These are phyloP conservation scores for Hypsizygus ulmarius DNA, from an alignment of 1,284 basidiomycete genomes.

Conservation along the genomic window DNA sequence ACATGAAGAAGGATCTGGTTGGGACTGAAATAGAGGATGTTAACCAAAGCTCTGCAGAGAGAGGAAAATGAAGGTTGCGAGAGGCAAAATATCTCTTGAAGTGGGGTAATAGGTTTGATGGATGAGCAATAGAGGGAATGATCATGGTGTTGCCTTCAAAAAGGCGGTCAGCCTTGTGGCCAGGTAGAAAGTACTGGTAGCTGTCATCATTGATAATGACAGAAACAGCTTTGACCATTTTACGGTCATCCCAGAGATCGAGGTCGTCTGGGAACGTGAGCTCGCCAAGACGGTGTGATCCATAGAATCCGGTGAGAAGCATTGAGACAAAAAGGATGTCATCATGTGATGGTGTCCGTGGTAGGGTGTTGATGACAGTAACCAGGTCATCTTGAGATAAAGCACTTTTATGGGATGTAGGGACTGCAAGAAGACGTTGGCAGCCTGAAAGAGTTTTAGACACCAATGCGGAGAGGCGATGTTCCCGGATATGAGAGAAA, in stretches of 20 bases:
- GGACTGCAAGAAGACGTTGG: constrained; percentile 14
- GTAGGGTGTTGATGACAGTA: not conserved
- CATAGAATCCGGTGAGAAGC: constrained; percentile 28
- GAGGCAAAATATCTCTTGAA: not conserved
- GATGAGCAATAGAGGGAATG: not conserved
- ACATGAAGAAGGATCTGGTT: constrained; percentile 2
- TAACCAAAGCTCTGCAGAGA: constrained; percentile 7
- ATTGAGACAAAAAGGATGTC: constrained; percentile 29
- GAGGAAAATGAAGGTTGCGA: constrained; percentile 1
- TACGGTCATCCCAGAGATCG: constrained; percentile 18
- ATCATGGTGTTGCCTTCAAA: constrained; percentile 18
- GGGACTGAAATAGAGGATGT: not conserved
- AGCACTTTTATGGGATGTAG: constrained; percentile 26
- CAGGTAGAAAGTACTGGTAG: constrained; percentile 24
- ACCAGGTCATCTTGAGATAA: constrained; percentile 16
- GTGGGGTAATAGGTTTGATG: not conserved
- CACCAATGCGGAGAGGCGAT: constrained; percentile 28
- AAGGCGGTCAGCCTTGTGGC: constrained; percentile 29
- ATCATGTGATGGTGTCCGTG: constrained; percentile 21
- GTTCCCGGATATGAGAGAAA: constrained; percentile 32
- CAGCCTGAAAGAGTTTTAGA: constrained; percentile 31
- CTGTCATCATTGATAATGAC: constrained; percentile 3
- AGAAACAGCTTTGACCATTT: constrained; percentile 18
- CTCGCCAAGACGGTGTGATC: constrained; percentile 31
- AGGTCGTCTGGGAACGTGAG: constrained; percentile 23